Percentiles rank a stretch among this genome's conserved stretches.
Conservation (phyloP, 2,329 filamentous ascomycete species). For the Colletotrichum acutatum region DNA sequence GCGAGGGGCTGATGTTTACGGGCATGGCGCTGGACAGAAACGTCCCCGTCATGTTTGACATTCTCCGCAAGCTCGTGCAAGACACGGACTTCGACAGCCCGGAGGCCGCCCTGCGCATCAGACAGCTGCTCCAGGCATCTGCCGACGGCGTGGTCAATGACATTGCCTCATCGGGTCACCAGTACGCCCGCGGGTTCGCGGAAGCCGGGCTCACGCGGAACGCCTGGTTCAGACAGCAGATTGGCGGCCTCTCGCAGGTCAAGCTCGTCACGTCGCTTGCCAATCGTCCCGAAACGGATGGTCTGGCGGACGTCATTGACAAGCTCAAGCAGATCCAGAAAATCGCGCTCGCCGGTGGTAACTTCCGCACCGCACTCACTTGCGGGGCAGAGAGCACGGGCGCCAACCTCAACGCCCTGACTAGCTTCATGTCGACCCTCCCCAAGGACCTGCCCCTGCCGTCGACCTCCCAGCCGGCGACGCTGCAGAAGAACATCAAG, state of each 20-base stretch:
- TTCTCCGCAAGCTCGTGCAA: conserved; percentile 81
- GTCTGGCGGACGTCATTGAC: conserved; percentile 78
- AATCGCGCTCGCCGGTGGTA: conserved; percentile 76
- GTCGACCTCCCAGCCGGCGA: conserved; percentile 44
- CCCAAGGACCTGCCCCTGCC: conserved; percentile 54
- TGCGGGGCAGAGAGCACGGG: conserved; percentile 80
- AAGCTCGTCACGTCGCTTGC: conserved; percentile 85
- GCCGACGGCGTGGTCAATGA: conserved; percentile 92
- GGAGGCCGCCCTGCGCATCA: conserved; percentile 83
- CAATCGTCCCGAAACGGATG: conserved; percentile 74
- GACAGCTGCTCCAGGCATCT: conserved; percentile 86
- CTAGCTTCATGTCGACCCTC: conserved; percentile 75
- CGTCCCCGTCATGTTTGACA: conserved; percentile 88
- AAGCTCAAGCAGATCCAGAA: conserved; percentile 89
- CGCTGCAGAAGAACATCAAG: conserved; percentile 66
- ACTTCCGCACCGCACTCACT: conserved; percentile 83
- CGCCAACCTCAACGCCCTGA: conserved; percentile 77
- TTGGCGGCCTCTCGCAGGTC: conserved; percentile 90
- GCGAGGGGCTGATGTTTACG: conserved; percentile 85
- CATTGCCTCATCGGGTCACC: conserved; percentile 90
- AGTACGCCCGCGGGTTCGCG: conserved; percentile 85
- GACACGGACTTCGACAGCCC: conserved; percentile 92
- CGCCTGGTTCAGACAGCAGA: conserved; percentile 82
- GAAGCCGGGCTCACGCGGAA: conserved; percentile 81
- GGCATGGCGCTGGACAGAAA: conserved; percentile 93